Evolutionary conservation across 164 flowering plant species (phyloP).

Genomic region (Echeveria elegans): DNA sequence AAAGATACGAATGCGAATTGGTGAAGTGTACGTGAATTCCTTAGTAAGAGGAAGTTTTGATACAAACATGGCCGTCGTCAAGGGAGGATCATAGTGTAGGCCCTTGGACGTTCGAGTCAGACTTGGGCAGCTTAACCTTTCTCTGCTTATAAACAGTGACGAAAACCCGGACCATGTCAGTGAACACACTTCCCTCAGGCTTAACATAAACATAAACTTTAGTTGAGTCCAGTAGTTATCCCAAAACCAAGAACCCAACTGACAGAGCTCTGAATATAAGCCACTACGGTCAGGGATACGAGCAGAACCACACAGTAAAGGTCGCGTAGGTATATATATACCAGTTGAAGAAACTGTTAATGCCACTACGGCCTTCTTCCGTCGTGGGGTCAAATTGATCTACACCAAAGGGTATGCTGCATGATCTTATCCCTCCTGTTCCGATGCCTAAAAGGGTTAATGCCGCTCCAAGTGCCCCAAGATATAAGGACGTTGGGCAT

Average conservation of each 20-base stretch:
- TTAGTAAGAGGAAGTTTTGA: constrained; percentile 34
- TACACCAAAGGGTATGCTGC: too few relatives aligned
- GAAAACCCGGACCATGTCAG: constrained; percentile 43
- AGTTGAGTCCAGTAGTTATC: too few relatives aligned
- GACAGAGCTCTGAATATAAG: too few relatives aligned
- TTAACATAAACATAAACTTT: too few relatives aligned
- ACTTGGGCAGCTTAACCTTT: constrained; percentile 19
- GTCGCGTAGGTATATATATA: constrained; percentile 69
- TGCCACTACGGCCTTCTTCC: too few relatives aligned
- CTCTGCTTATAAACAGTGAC: constrained; percentile 59
- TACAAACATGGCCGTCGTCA: constrained; percentile 9
- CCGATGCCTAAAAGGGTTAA: too few relatives aligned
- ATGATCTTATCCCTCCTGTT: too few relatives aligned
- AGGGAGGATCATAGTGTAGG: constrained; percentile 38
- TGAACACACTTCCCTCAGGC: constrained; percentile 59
- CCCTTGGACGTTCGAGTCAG: not conserved
- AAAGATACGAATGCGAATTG: too few relatives aligned
- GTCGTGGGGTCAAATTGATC: too few relatives aligned
- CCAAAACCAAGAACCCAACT: too few relatives aligned
- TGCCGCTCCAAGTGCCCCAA: constrained; percentile 36
- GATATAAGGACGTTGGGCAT: constrained; percentile 27
- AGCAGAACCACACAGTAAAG: constrained; percentile 54
- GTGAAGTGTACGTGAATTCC: constrained; percentile 32
- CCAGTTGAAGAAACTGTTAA: constrained; percentile 87
- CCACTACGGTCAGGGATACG: constrained; percentile 48